A percentile compares a stretch with the other conserved stretches of the same genome.
Evolutionary conservation across 208 protist species (phyloP).

Genomic region (Acanthamoeba lenticulata): DNA sequence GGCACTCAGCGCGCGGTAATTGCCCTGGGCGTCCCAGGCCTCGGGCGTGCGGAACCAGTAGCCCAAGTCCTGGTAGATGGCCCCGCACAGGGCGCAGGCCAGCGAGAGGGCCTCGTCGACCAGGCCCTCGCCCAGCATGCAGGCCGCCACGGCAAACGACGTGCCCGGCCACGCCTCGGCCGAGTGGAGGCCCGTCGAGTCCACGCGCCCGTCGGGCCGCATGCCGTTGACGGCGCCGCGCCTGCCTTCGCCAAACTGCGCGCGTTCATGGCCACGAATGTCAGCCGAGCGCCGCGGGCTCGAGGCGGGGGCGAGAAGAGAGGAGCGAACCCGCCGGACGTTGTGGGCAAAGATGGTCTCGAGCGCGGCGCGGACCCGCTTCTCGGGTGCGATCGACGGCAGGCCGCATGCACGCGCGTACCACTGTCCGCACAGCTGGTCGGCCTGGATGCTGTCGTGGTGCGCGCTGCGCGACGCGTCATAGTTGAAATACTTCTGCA

Average conservation of each 20-base stretch:
- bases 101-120: slow-evolving; percentile 78
- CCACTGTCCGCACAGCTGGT: slow-evolving; percentile 82
- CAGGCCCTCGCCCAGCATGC: slow-evolving; percentile 81
- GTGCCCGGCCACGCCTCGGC: slow-evolving; percentile 85
- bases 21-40: slow-evolving; percentile 40
- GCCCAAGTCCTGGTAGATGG: slow-evolving; percentile 65
- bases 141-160: slow-evolving; percentile 80
- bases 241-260: slow-evolving; percentile 20
- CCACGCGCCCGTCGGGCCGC: slow-evolving; percentile 79
- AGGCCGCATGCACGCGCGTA: slow-evolving; percentile 74
- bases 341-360: slow-evolving; percentile 76
- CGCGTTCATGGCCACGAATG: background rate
- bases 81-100: background rate
- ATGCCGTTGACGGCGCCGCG: slow-evolving; percentile 86
- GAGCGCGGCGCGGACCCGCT: slow-evolving; percentile 55
- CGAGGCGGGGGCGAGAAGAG: no score
- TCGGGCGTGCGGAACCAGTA: slow-evolving; percentile 84
- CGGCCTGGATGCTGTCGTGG: slow-evolving; percentile 78
- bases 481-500: slow-evolving; percentile 81
- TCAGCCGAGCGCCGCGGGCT: no score
- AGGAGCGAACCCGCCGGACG: slow-evolving; percentile 2
- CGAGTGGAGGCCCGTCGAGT: slow-evolving; percentile 81
- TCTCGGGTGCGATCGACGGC: background rate
- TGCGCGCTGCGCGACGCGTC: slow-evolving; percentile 68
- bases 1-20: background rate